A percentile compares a stretch with the other conserved stretches of the same genome.
phyloP scores from a whole-genome alignment of 2,329 filamentous ascomycete genomes.

The Diaporthe sp. region DNA sequence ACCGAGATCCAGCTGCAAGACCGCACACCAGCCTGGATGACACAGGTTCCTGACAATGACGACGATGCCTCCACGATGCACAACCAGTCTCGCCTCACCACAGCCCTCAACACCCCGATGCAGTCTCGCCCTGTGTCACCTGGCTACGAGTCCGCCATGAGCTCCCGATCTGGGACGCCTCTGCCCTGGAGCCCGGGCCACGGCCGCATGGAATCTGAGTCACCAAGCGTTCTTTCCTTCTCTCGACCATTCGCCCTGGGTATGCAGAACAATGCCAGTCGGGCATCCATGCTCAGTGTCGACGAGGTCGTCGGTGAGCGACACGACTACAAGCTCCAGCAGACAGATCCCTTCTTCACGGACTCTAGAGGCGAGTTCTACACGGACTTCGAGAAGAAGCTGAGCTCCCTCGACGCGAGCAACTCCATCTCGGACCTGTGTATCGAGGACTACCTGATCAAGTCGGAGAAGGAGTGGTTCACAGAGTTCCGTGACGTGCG shows the following conservation, averaged over 20 bases:
- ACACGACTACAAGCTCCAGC: conserved; percentile 73
- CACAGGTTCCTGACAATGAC: conserved; percentile 32
- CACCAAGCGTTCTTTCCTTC: conserved; percentile 36
- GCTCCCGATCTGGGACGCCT: conserved; percentile 8
- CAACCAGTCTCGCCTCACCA: conserved; percentile 39
- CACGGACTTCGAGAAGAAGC: conserved; percentile 68
- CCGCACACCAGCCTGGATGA: conserved; percentile 38
- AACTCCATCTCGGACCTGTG: conserved; percentile 72
- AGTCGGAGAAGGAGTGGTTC: conserved; percentile 79
- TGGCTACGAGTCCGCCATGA: conserved; percentile 40
- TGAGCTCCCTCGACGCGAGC: conserved; percentile 65
- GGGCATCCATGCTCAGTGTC: conserved; percentile 65
- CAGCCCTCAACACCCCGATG: conserved; percentile 42
- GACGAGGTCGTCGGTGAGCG: conserved; percentile 72
- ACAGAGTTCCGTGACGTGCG: conserved; percentile 69
- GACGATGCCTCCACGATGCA: conserved; percentile 21
- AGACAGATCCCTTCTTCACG: conserved; percentile 77
- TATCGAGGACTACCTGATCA: conserved; percentile 75
- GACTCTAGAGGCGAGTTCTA: conserved; percentile 75
- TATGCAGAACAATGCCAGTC: conserved; percentile 51
- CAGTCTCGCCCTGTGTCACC: conserved; percentile 43
- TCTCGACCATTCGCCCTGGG: conserved; percentile 26
- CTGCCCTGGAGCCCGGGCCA: conserved; percentile 42
- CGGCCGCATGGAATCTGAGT: conserved; percentile 31
- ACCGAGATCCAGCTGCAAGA: conserved; percentile 38